Conservation (phyloP, 2,329 filamentous ascomycete species). For the Fusarium bactridioides region DNA sequence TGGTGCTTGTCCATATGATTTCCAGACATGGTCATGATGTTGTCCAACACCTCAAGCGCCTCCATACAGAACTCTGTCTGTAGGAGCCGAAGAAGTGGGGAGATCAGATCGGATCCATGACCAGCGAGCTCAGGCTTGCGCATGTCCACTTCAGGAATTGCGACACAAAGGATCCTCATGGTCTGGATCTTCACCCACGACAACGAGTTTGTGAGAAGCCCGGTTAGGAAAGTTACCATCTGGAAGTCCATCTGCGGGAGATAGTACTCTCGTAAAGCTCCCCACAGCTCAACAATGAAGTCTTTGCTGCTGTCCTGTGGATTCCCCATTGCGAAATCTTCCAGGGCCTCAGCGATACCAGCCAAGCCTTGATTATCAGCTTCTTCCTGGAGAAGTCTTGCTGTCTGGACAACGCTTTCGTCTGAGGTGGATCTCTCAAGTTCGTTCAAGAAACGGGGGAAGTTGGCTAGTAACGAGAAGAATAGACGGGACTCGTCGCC, state of each 20-base stretch:
- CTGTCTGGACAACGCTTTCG: conserved; percentile 66
- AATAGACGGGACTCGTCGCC: conserved; percentile 84
- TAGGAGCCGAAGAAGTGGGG: conserved; percentile 84
- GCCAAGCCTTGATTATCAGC: conserved; percentile 76
- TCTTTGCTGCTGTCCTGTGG: conserved; percentile 75
- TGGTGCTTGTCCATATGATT: conserved; percentile 94
- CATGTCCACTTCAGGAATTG: conserved; percentile 94
- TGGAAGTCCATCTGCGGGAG: conserved; percentile 84
- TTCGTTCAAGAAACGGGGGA: conserved; percentile 83
- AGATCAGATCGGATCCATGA: conserved; percentile 94
- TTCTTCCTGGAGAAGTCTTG: conserved; percentile 73
- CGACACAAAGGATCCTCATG: conserved; percentile 85
- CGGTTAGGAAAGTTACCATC: conserved; percentile 88
- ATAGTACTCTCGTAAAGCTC: conserved; percentile 78
- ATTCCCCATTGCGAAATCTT: conserved; percentile 72
- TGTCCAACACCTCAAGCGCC: conserved; percentile 89
- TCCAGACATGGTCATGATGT: conserved; percentile 93
- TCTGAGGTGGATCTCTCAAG: conserved; percentile 72
- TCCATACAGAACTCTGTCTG: conserved; percentile 95
- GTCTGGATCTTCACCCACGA: conserved; percentile 93
- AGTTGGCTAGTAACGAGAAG: conserved; percentile 88
- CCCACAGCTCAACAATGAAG: conserved; percentile 77
- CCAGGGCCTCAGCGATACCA: conserved; percentile 73
- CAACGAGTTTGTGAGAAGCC: conserved; percentile 86
- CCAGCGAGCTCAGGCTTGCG: conserved; percentile 86